Conservation (phyloP, 805 yeast species). For the Metschnikowia cubensis region DNA sequence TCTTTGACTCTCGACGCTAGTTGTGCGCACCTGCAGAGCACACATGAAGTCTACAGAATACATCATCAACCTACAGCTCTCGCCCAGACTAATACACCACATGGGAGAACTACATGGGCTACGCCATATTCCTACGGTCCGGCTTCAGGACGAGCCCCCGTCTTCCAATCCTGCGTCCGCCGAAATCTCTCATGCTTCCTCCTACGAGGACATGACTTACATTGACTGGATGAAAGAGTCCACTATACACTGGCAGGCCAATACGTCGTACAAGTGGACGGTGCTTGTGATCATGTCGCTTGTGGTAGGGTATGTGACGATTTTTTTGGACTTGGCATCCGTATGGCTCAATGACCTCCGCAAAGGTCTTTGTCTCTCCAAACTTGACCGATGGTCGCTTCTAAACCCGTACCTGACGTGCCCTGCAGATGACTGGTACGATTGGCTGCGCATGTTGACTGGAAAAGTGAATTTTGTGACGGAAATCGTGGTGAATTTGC, state of each 20-base stretch:
- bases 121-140: not conserved
- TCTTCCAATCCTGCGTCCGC: too few species aligned
- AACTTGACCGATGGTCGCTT: constrained; percentile 37
- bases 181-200: not conserved
- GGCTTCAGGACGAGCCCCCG: not conserved
- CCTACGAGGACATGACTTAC: constrained; percentile 38
- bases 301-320: constrained; percentile 45
- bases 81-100: not conserved
- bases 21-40: not conserved
- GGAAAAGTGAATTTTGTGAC: constrained; percentile 15
- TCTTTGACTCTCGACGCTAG: not conserved
- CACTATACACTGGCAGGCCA: constrained; percentile 12
- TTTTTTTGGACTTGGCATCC: constrained; percentile 46
- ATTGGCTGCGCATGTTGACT: constrained; percentile 32
- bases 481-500: constrained; percentile 29
- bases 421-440: constrained; percentile 37
- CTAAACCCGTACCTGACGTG: constrained; percentile 42
- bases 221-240: constrained; percentile 55
- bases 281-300: constrained; percentile 44
- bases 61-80: too few species aligned
- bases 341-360: constrained; percentile 50
- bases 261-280: constrained; percentile 41
- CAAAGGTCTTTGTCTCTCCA: constrained; percentile 47
- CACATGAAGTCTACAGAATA: not conserved
- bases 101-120: not conserved